Evolutionary conservation across 2,329 filamentous ascomycete species (phyloP), one percentile per base, ranked within the genome.

Genomic region (Fusarium fracticaudum): DNA sequence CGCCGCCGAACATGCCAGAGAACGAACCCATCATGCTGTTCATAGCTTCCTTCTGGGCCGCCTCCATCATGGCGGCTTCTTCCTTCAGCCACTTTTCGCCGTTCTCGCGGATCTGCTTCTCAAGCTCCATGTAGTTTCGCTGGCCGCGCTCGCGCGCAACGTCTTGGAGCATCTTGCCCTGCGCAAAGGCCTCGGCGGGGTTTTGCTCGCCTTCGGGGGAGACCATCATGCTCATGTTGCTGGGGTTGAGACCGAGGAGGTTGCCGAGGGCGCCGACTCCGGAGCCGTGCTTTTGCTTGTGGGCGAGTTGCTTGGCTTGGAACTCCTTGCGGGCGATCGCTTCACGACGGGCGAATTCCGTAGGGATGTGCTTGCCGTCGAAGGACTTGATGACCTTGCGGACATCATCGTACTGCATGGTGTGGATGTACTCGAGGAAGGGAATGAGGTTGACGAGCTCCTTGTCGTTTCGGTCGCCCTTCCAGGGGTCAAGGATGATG

Each of bases 131-230:
- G 84, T 98, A 99, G 83, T 95, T 93, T 82, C 92, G 92, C 85
- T 95, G 93, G 40, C 96, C 96, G 57, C 95, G 90, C 85, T 99
- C 96, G 57, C 96, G 91, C 58, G 96, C 95, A 82, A 97, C 92
- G 80, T 99, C 96, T 84, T 95, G 95, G 75, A 98, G 87, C 94
- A 98, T 98, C 89, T 98, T 99, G 78, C 96, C 96, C 83, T 98
- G 92, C 6, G 93, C 91, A 71, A 96, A 90, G 18, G 93, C 94
- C 81, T 97, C 94, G 5, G 89, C 88, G 2, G 93, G 88, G 76
- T 88, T 91, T 72, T 90, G 87, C 80, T 95, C 92, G 57, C 94
- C 92, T 55, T 93, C 91, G 6, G 84, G 84, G 4, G 84, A 80
- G 64, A 89, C 87, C 84, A 89, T 89, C 79, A 89, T 86, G 80